phyloP scores from a whole-genome alignment of 306 rosid genomes.

The Spatholobus suberectus region DNA sequence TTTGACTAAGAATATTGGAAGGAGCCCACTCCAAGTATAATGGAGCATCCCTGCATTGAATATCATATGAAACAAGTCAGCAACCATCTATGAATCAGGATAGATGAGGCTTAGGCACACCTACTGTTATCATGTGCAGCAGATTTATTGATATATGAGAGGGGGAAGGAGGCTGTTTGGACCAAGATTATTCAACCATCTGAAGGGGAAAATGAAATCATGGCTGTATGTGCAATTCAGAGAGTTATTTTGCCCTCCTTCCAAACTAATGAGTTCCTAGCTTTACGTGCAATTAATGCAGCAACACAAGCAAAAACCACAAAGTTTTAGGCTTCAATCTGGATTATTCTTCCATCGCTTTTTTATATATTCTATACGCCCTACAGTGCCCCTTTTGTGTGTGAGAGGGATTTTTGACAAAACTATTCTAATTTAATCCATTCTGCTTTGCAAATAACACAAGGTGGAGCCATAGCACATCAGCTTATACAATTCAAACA shows the following conservation, averaged over 20 bases:
- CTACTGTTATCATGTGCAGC: too few species aligned
- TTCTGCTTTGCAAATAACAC: not conserved
- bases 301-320: too few species aligned
- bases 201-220: too few species aligned
- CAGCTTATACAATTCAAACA: conserved; percentile 11
- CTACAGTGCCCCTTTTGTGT: not conserved
- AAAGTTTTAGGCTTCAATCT: too few species aligned
- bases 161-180: too few species aligned
- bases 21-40: conserved; percentile 96
- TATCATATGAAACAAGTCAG: conserved; percentile 30
- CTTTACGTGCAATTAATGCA: too few species aligned
- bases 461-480: not conserved
- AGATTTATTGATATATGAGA: too few species aligned
- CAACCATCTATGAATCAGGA: conserved; percentile 18
- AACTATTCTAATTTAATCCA: not conserved
- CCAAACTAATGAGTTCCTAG: too few species aligned
- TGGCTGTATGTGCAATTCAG: too few species aligned
- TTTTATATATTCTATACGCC: not conserved
- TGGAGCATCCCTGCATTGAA: conserved; percentile 74
- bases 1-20: conserved; percentile 62
- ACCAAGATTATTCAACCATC: too few species aligned
- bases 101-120: not conserved
- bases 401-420: not conserved
- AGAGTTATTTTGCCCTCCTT: too few species aligned
- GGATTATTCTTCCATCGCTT: too few species aligned